Evolutionary conservation across 306 rosid species (phyloP).

Genomic region (Fragaria nilgerrensis): DNA sequence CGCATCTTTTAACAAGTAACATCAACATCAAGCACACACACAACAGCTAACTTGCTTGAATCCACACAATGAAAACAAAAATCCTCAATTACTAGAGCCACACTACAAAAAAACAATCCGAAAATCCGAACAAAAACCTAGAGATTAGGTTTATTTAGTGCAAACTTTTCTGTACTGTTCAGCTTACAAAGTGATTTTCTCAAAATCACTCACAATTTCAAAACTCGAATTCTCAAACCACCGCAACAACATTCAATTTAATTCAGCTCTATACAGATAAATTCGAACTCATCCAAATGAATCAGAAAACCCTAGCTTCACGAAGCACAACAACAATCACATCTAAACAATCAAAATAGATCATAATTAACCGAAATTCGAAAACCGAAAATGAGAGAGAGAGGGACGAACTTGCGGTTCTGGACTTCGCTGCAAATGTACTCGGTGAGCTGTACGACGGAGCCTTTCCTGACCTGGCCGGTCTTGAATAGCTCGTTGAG

Average conservation of each 20-base stretch:
- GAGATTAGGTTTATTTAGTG: not conserved
- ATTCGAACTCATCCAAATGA: not conserved
- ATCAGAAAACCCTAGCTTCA: not conserved
- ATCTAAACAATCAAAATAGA: not conserved
- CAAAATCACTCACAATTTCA: not conserved
- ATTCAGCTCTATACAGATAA: not conserved
- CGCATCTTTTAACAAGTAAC: not conserved
- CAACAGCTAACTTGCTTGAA: not conserved
- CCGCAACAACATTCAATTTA: not conserved
- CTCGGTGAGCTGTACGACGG: constrained; percentile 82
- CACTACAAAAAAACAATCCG: no score
- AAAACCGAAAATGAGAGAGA: constrained; percentile 5
- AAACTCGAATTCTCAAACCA: constrained; percentile 4
- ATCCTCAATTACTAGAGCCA: not conserved
- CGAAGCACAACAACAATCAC: not conserved
- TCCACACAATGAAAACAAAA: not conserved
- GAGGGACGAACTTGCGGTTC: constrained; percentile 65
- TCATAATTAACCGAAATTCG: not conserved
- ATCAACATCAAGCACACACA: constrained; percentile 3
- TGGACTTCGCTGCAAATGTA: constrained; percentile 62
- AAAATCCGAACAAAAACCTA: not conserved
- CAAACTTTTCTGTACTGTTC: not conserved
- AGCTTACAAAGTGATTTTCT: not conserved
- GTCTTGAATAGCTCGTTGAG: constrained; percentile 59
- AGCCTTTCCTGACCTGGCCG: constrained; percentile 63